phyloP scores from a whole-genome alignment of 164 flowering plant genomes.

The Platanus orientalis region DNA sequence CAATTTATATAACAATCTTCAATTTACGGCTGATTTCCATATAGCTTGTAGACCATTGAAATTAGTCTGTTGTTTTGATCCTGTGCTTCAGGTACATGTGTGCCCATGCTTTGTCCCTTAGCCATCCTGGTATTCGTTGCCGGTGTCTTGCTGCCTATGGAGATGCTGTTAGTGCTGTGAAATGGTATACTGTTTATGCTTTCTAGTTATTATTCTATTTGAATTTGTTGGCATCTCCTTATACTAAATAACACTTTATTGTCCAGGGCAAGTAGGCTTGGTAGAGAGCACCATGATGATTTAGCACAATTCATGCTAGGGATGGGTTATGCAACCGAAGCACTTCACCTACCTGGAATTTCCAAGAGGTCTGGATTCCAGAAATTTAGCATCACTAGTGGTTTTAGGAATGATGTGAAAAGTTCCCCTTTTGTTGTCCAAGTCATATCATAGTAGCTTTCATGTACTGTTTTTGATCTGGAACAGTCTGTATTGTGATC shows the following conservation, averaged over 20 bases:
- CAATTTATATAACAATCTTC: too few relatives aligned
- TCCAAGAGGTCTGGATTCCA: constrained; percentile 67
- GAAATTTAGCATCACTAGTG: neutral
- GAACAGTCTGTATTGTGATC: neutral
- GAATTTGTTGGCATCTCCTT: neutral
- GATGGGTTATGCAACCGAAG: constrained; percentile 98
- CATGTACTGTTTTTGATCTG: too few relatives aligned
- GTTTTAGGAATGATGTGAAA: too few relatives aligned
- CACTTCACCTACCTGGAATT: constrained; percentile 98
- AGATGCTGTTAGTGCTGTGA: constrained; percentile 98
- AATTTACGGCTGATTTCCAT: neutral
- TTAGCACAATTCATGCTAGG: constrained; percentile 96
- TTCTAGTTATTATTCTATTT: neutral
- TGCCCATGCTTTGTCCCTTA: constrained; percentile 90
- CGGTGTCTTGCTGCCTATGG: constrained; percentile 99
- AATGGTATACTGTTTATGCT: constrained; percentile 46
- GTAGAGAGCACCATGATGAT: constrained; percentile 99
- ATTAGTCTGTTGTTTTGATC: constrained; percentile 8
- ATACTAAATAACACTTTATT: constrained; percentile 3
- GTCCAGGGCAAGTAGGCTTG: constrained; percentile 97
- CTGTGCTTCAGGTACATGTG: constrained; percentile 74
- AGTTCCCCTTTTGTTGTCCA: neutral
- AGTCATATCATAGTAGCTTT: neutral
- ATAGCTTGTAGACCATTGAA: neutral
- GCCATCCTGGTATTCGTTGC: constrained; percentile 98